These are phyloP conservation scores for Penicillium sp. DNA, from an alignment of 2,329 filamentous ascomycete species.

Conservation along the genomic window DNA sequence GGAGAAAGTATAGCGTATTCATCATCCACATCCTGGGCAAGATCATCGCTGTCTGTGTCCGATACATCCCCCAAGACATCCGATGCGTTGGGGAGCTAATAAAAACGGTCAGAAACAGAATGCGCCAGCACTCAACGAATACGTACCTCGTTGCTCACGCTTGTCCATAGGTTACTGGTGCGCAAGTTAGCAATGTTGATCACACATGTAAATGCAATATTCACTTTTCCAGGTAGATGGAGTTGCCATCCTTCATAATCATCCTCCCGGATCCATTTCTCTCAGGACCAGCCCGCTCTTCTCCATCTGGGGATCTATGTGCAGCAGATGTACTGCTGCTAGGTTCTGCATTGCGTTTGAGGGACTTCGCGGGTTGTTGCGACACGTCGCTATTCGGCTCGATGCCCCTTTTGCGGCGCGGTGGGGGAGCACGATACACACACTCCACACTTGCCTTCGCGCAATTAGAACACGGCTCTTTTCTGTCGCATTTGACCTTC, in stretches of 20 bases:
- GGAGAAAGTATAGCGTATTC: slow-evolving; percentile 15
- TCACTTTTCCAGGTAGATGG: slow-evolving; percentile 28
- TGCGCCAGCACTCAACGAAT: too few relatives aligned
- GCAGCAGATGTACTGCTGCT: not conserved
- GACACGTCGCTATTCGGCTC: slow-evolving; percentile 8
- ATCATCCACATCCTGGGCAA: slow-evolving; percentile 12
- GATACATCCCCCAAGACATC: slow-evolving; percentile 17
- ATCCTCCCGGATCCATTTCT: slow-evolving; percentile 18
- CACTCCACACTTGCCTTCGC: slow-evolving; percentile 41
- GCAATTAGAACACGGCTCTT: slow-evolving; percentile 49
- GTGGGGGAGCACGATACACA: slow-evolving; percentile 32
- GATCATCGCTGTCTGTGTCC: slow-evolving; percentile 9
- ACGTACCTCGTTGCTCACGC: slow-evolving; percentile 23
- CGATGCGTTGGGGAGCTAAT: slow-evolving; percentile 22
- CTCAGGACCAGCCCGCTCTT: not conserved
- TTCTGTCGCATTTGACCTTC: slow-evolving; percentile 48
- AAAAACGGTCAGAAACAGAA: not conserved
- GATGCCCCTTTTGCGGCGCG: slow-evolving; percentile 27
- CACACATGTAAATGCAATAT: not conserved
- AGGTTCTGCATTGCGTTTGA: not conserved
- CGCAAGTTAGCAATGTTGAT: not conserved
- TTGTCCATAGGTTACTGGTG: slow-evolving; percentile 22
- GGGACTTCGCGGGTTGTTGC: slow-evolving; percentile 11
- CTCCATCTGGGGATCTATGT: not conserved
- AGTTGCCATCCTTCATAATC: slow-evolving; percentile 26